Conservation (phyloP, 176 grass and related monocot genomes). For the Zoysia pacifica region DNA sequence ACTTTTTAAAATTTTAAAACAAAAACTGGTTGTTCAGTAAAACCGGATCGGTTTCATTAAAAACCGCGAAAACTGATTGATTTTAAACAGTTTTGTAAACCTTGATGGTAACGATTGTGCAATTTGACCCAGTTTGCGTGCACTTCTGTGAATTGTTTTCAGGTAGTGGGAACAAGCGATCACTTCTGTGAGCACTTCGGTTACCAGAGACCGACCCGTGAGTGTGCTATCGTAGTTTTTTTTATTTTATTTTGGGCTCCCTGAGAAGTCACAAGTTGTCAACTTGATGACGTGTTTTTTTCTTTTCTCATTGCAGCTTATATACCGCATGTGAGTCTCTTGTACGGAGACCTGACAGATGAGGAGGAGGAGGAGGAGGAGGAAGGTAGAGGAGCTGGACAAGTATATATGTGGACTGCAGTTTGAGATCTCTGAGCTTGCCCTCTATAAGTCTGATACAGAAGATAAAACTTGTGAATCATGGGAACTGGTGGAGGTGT, state of each 20-base stretch:
- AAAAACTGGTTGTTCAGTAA: too few relatives aligned
- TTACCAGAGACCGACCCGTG: conserved; percentile 62
- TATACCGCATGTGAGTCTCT: conserved; percentile 78
- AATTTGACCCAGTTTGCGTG: conserved; percentile 1
- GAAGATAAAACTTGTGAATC: conserved; percentile 92
- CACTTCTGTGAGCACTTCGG: conserved; percentile 67
- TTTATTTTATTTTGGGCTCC: too few relatives aligned
- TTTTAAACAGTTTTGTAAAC: too few relatives aligned
- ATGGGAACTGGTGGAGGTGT: conserved; percentile 85
- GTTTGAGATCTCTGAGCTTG: conserved; percentile 72
- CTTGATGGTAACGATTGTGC: background rate
- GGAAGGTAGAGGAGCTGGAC: conserved; percentile 71
- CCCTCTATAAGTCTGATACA: conserved; percentile 73
- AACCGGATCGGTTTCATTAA: too few relatives aligned
- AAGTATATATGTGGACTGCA: conserved; percentile 63
- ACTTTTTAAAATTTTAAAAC: too few relatives aligned
- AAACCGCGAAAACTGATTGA: too few relatives aligned
- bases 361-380: conserved; percentile 80
- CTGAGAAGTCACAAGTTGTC: conserved; percentile 5
- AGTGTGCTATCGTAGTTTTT: conserved; percentile 31
- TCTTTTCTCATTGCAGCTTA: conserved; percentile 57
- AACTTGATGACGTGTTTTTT: background rate
- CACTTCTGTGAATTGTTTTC: background rate
- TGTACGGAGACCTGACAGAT: conserved; percentile 78
- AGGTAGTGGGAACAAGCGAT: conserved; percentile 72